Conservation (phyloP, 371 early-diverging fungal genomes). For the Rhizopus stolonifer region DNA sequence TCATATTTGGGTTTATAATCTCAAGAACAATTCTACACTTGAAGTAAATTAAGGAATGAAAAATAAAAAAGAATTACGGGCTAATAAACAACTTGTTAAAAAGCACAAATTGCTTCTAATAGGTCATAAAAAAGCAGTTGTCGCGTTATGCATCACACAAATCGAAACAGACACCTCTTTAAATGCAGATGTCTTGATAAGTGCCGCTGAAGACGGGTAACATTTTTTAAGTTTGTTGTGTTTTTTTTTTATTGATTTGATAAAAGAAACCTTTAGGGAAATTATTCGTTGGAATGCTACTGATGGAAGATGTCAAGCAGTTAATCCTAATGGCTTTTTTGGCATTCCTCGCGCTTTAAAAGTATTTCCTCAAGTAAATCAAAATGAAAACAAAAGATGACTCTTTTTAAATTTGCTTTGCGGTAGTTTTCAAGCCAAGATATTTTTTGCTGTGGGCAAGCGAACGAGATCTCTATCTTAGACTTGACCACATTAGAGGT, state of each 20-base stretch:
- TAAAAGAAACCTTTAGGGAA: constrained; percentile 41
- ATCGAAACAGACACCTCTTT: constrained; percentile 51
- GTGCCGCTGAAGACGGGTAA: constrained; percentile 72
- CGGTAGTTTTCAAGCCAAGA: constrained; percentile 35
- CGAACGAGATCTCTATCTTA: constrained; percentile 47
- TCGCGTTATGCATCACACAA: constrained; percentile 51
- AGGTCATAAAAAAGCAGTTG: constrained; percentile 59
- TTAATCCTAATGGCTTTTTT: constrained; percentile 58
- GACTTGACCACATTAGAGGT: constrained; percentile 53
- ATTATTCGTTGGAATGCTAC: constrained; percentile 70
- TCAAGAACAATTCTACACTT: constrained; percentile 8
- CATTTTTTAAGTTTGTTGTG: not conserved
- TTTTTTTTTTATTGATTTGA: not conserved
- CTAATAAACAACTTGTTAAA: no score
- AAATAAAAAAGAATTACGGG: not conserved
- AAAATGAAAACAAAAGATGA: not conserved
- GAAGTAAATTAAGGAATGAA: not conserved
- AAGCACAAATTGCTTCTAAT: constrained; percentile 55
- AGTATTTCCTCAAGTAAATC: constrained; percentile 35
- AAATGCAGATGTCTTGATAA: constrained; percentile 53
- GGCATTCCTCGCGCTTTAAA: constrained; percentile 56
- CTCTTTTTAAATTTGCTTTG: not conserved
- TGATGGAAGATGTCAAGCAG: constrained; percentile 71
- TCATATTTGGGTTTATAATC: constrained; percentile 55
- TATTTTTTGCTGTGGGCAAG: constrained; percentile 46